phyloP scores from a whole-genome alignment of 106 monocot species.

The Gastrodia elata region DNA sequence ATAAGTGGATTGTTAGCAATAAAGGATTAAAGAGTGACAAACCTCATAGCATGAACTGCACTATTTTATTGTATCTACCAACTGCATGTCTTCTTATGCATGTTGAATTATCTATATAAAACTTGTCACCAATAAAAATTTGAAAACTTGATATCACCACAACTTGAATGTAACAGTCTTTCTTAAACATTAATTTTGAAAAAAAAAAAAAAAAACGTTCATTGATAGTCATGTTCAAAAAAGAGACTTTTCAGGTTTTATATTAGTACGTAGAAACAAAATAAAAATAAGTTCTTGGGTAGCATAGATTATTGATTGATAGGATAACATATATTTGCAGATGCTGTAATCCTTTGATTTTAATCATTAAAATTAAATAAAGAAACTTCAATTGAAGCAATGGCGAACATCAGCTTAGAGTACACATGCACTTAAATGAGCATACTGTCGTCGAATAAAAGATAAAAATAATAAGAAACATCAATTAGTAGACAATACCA shows the following conservation, averaged over 20 bases:
- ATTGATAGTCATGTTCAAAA: background rate
- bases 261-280: background rate
- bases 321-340: background rate
- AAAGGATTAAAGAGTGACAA: background rate
- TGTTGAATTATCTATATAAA: background rate
- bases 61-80: background rate
- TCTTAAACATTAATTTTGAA: background rate
- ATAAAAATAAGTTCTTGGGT: background rate
- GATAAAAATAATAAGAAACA: background rate
- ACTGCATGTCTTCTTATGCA: background rate
- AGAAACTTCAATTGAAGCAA: constrained; percentile 1
- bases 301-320: background rate
- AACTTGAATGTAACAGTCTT: background rate
- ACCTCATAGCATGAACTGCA: background rate
- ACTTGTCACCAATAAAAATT: background rate
- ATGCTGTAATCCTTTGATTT: background rate
- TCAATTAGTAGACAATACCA: constrained; percentile 32
- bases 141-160: background rate
- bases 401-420: background rate
- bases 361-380: background rate
- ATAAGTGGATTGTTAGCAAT: background rate
- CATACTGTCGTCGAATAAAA: background rate
- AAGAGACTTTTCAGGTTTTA: background rate
- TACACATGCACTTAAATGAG: background rate
- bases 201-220: background rate